phyloP scores from a whole-genome alignment of 163 green algal genomes.

The Volvox carteri region DNA sequence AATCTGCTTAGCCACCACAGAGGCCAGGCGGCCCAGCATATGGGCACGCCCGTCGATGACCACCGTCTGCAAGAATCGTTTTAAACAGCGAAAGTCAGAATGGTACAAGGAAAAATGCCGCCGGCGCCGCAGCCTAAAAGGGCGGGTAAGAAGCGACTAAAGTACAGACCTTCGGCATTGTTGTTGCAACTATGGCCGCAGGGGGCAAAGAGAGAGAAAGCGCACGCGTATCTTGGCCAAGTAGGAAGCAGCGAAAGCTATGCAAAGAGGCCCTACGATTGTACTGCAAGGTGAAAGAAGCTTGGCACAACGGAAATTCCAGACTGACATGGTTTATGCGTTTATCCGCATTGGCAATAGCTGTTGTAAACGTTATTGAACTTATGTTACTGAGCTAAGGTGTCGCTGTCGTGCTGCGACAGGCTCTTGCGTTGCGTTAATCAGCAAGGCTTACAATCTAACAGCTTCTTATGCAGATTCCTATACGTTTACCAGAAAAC shows the following conservation, averaged over 20 bases:
- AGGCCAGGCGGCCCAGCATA: constrained; percentile 98
- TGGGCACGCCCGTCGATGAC: constrained; percentile 96
- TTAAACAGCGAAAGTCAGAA: background rate
- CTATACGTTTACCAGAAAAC: too few relatives aligned
- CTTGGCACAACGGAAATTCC: too few relatives aligned
- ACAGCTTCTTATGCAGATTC: too few relatives aligned
- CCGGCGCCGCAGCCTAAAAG: constrained; percentile 13
- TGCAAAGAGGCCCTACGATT: background rate
- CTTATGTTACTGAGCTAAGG: too few relatives aligned
- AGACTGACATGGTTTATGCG: too few relatives aligned
- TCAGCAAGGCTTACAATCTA: too few relatives aligned
- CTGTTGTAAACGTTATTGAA: too few relatives aligned
- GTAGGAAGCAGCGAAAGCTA: background rate
- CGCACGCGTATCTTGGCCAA: background rate
- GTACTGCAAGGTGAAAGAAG: background rate
- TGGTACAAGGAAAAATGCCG: background rate
- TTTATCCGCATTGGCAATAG: too few relatives aligned
- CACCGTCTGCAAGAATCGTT: constrained; percentile 81
- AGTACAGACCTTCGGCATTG: constrained; percentile 44
- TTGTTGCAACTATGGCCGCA: constrained; percentile 36
- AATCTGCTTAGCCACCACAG: constrained; percentile 98
- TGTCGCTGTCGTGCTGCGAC: background rate
- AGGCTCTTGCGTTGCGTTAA: background rate
- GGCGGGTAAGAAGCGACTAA: background rate
- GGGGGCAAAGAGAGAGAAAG: constrained; percentile 36